phyloP scores from a whole-genome alignment of 495 filamentous ascomycete species.

The Penicillium soppii region DNA sequence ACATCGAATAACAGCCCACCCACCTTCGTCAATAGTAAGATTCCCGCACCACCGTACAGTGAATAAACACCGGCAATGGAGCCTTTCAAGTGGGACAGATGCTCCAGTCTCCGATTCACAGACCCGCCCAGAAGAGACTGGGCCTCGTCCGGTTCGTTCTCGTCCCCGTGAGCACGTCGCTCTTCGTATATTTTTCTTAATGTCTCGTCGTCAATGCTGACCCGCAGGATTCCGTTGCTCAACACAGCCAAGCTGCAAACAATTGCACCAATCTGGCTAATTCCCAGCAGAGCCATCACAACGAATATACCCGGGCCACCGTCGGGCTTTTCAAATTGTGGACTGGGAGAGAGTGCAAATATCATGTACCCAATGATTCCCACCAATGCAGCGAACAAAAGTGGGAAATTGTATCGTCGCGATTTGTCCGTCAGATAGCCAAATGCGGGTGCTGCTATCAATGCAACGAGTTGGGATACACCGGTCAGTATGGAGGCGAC shows the following conservation, averaged over 20 bases:
- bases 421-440: slow-evolving; percentile 71
- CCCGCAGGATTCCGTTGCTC: slow-evolving; percentile 67
- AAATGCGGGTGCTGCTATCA: slow-evolving; percentile 82
- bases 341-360: slow-evolving; percentile 69
- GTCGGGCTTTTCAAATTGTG: slow-evolving; percentile 58
- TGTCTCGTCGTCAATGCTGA: slow-evolving; percentile 38
- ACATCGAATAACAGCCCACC: slow-evolving; percentile 84
- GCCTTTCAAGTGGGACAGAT: slow-evolving; percentile 68
- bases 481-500: slow-evolving; percentile 84
- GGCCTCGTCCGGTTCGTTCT: slow-evolving; percentile 27
- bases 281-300: slow-evolving; percentile 75
- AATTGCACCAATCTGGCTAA: slow-evolving; percentile 92
- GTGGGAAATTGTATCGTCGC: slow-evolving; percentile 64
- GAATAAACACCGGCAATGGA: slow-evolving; percentile 93
- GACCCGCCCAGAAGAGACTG: slow-evolving; percentile 31
- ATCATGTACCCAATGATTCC: slow-evolving; percentile 74
- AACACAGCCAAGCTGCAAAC: slow-evolving; percentile 88
- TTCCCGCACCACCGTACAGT: slow-evolving; percentile 86
- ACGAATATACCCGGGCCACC: slow-evolving; percentile 67
- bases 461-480: slow-evolving; percentile 79
- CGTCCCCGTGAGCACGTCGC: slow-evolving; percentile 8
- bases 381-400: slow-evolving; percentile 65
- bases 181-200: slow-evolving; percentile 30
- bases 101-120: slow-evolving; percentile 23
- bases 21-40: slow-evolving; percentile 85